Conservation (phyloP, 768 basidiomycete genomes). For the Boletus bicolor region DNA sequence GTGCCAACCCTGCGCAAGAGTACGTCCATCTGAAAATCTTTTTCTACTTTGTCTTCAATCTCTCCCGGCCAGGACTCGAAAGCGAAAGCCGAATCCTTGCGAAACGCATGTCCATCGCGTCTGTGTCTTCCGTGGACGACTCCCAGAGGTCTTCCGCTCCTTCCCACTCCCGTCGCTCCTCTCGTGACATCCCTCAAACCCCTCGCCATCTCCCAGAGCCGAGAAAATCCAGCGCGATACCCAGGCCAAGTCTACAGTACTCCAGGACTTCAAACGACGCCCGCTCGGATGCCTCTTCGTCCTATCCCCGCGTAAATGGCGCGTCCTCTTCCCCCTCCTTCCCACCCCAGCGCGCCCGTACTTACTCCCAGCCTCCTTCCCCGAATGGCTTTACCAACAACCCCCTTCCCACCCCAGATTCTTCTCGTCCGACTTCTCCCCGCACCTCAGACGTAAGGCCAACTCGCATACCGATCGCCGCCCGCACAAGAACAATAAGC, state of each 20-base stretch:
- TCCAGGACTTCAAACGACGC: slow-evolving; percentile 30
- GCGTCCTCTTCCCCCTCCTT: slow-evolving; percentile 31
- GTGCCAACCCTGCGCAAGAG: slow-evolving; percentile 79
- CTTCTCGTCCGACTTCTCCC: slow-evolving; percentile 43
- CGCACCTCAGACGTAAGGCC: slow-evolving; percentile 39
- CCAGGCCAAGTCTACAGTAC: slow-evolving; percentile 43
- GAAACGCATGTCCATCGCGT: slow-evolving; percentile 72
- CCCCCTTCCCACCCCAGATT: slow-evolving; percentile 34
- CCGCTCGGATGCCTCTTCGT: slow-evolving; percentile 23
- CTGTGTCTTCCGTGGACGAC: slow-evolving; percentile 56
- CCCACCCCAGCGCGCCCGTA: slow-evolving; percentile 52
- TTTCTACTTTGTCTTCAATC: background rate
- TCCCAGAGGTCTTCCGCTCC: slow-evolving; percentile 21
- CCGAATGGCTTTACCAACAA: slow-evolving; percentile 30
- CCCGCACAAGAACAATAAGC: slow-evolving; percentile 42
- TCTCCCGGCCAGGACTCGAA: slow-evolving; percentile 58
- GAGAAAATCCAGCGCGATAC: slow-evolving; percentile 42
- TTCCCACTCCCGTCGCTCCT: slow-evolving; percentile 16
- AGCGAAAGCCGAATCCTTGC: slow-evolving; percentile 76
- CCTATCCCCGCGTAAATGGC: slow-evolving; percentile 27
- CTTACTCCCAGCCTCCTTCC: slow-evolving; percentile 53
- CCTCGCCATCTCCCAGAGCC: slow-evolving; percentile 30
- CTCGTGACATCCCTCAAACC: slow-evolving; percentile 19
- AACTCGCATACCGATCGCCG: slow-evolving; percentile 48
- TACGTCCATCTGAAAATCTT: slow-evolving; percentile 33